Evolutionary conservation across 2,329 filamentous ascomycete genomes (phyloP).

Genomic region (Coniochaeta hoffmannii): DNA sequence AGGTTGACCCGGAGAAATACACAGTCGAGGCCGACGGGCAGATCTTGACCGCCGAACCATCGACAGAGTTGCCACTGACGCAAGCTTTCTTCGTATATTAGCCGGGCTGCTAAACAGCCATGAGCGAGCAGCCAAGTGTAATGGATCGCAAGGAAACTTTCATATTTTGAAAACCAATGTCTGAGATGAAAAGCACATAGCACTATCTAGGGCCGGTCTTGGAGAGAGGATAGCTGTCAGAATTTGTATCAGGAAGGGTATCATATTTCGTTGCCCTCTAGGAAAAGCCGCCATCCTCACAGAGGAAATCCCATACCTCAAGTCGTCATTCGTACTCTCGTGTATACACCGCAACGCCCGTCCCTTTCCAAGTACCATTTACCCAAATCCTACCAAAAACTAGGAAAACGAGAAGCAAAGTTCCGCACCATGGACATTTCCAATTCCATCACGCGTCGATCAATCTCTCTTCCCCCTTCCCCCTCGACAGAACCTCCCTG

Average conservation of each 20-base stretch:
- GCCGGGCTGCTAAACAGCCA: too few relatives aligned
- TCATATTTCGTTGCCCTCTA: neutral
- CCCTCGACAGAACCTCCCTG: constrained; percentile 40
- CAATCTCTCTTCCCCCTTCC: constrained; percentile 31
- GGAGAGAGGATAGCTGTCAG: too few relatives aligned
- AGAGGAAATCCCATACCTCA: neutral
- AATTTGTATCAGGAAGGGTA: neutral
- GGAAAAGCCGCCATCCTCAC: neutral
- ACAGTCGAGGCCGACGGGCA: constrained; percentile 77
- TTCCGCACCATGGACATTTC: neutral
- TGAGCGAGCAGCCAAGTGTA: too few relatives aligned
- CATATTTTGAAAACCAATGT: too few relatives aligned
- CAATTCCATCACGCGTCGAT: constrained; percentile 25
- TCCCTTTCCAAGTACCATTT: neutral
- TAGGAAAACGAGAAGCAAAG: neutral
- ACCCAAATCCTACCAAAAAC: neutral
- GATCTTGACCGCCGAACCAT: constrained; percentile 66
- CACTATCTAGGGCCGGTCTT: too few relatives aligned
- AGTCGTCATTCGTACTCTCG: neutral
- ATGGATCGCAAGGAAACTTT: too few relatives aligned
- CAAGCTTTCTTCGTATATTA: constrained; percentile 74
- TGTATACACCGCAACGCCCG: neutral
- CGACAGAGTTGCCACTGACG: constrained; percentile 62
- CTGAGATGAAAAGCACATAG: too few relatives aligned
- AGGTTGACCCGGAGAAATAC: constrained; percentile 87